Evolutionary conservation across 2,329 filamentous ascomycete species (phyloP), one percentile per base, ranked within the genome.

Genomic region (Aureobasidium lini): DNA sequence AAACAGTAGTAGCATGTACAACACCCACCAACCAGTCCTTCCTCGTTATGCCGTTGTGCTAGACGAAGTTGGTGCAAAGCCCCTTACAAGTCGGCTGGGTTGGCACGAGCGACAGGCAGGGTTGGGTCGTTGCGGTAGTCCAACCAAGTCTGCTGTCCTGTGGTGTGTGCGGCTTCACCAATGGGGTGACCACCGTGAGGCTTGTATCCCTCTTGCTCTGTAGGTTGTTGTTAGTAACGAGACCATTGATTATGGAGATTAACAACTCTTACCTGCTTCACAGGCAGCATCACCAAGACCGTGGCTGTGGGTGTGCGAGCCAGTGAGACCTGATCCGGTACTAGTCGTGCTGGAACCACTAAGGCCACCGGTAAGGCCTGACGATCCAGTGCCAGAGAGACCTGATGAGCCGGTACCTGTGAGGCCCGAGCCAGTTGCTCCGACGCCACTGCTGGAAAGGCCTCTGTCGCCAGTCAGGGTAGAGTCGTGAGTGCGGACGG

Each of bases 51-150:
- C 40, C 16, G 23, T 15, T 3, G 8, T 34, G 16, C 11, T 28
- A 28, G 6, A 16, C 31, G 10, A 6, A 36, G 29, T n/a, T 23
- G 23, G 23, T 23, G 23, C 11, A 13, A 36, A 18, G 6, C 7
- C 2, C 15, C 36, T 18, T 44, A 56, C 39, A 34, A 15, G 34
- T 57, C 42, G 29, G 32, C 44, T 32, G 54, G 54, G 9, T 40
- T 31, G 8, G 54, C 54, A 23, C 54, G 54, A 42, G 34, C 54
- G 11, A 58, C 44, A n/a, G 54, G 54, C 16, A 58, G 36, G 44
- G 4, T 58, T n/a, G 43, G 43, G 34, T 60, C 57, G 34, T 60
- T 60, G 31, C 48, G 57, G 57, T 60, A 60, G 42, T 60, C 48
- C 15, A 60, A 34, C 47, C 47, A 60, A 47, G 57, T 60, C n/a